These are phyloP conservation scores for Eragrostis nindensis DNA, from an alignment of 176 grass and related monocot species.

Conservation along the genomic window DNA sequence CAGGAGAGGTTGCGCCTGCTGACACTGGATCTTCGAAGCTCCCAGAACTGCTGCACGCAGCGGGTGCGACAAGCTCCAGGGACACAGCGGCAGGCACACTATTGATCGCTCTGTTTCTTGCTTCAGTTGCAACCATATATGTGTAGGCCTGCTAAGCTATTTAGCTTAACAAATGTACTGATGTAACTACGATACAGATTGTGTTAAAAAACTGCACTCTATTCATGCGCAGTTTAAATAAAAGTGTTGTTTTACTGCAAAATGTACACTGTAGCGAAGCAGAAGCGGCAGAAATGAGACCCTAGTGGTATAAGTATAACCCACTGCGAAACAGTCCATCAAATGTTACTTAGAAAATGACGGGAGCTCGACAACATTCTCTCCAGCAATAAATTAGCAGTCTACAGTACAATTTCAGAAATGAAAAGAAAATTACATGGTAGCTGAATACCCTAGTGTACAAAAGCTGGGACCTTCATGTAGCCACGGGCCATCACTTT, in stretches of 20 bases:
- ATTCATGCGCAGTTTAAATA: conserved; percentile 9
- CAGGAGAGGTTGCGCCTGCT: not conserved
- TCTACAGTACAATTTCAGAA: conserved; percentile 15
- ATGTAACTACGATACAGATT: conserved; percentile 28
- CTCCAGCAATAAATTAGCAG: not conserved
- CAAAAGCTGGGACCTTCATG: not conserved
- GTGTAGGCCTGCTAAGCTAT: conserved; percentile 26
- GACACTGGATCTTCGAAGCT: conserved; percentile 31
- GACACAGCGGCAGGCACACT: conserved; percentile 16
- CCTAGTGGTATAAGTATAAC: not conserved
- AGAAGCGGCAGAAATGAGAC: not conserved
- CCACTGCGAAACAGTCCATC: not conserved
- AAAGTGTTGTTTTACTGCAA: conserved; percentile 13
- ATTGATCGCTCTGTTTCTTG: conserved; percentile 35
- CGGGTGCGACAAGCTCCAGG: conserved; percentile 15
- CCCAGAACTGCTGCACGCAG: conserved; percentile 49
- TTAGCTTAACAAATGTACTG: conserved; percentile 7
- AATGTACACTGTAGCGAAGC: not conserved
- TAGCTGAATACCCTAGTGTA: conserved; percentile 6
- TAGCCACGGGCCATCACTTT: conserved; percentile 8
- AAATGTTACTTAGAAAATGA: not conserved
- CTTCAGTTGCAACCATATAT: conserved; percentile 31
- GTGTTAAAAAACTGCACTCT: conserved; percentile 8
- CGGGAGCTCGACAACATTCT: not conserved
- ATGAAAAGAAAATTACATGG: not conserved